Percentiles rank a stretch among this genome's conserved stretches.
Conservation (phyloP, 139 green algal species). For the Pseudopediastrum boryanum region DNA sequence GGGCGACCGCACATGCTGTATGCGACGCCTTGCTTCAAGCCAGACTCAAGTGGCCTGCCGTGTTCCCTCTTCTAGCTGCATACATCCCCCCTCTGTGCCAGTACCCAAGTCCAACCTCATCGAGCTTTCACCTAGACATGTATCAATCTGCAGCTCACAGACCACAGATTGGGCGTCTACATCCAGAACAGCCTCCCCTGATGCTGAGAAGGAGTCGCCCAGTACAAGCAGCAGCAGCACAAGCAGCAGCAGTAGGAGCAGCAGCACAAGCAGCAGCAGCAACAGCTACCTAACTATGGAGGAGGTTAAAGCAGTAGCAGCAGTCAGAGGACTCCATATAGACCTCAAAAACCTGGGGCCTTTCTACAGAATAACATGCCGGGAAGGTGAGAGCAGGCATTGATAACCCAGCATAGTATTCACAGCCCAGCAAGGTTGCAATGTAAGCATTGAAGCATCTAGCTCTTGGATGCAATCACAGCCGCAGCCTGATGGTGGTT, state of each 20-base stretch:
- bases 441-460: too few relatives aligned
- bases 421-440: too few relatives aligned
- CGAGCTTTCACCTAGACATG: too few relatives aligned
- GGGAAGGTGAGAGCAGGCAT: constrained; percentile 46
- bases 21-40: neutral
- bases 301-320: constrained; percentile 41
- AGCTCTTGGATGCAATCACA: too few relatives aligned
- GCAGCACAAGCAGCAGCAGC: neutral
- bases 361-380: constrained; percentile 64
- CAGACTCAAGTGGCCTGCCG: neutral
- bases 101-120: too few relatives aligned
- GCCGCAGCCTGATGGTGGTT: too few relatives aligned
- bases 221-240: too few relatives aligned
- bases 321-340: constrained; percentile 50
- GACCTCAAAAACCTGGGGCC: constrained; percentile 59
- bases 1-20: too few relatives aligned
- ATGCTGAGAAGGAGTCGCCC: neutral
- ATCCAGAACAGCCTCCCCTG: too few relatives aligned
- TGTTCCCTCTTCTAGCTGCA: neutral
- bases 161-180: too few relatives aligned
- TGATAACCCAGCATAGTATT: too few relatives aligned
- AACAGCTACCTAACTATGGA: constrained; percentile 13
- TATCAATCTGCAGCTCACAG: too few relatives aligned
- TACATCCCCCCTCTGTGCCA: neutral
- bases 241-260: neutral